Evolutionary conservation across 331 rosid species (phyloP), one percentile per base, ranked within the genome.

Genomic region (Ulmus americana): DNA sequence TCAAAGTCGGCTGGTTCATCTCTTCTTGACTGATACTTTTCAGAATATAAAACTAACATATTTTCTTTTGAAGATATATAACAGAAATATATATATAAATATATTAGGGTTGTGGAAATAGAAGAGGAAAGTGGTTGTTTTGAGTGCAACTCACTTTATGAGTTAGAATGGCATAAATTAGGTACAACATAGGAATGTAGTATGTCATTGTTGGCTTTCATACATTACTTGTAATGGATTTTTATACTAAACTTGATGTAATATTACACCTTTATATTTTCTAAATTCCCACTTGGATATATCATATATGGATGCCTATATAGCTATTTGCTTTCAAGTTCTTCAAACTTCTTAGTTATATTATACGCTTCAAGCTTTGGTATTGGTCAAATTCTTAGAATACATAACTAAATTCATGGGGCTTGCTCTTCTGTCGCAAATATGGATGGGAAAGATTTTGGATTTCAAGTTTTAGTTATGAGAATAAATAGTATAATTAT

Each of bases 61-160:
- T 28, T 28, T 28, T 28, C 35, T 28, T 28, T 28, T 28, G 35
- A 28, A 28, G 35, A 28, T 28, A 28, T 2, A 28, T 28, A 28
- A 28, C 35, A 2, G 4, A 18, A 16, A 59, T 68, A 67, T 45
- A 59, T 6, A 67, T 18, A 49, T 51, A 71, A 38, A 65, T 40
- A 42, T 63, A 53, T 56, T 53, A 50, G 58, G 67, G 61, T 16
- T 59, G 67, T 48, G 55, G 56, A 72, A 65, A 28, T 28, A 61
- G 59, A 63, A 74, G 14, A 40, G 67, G 11, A 52, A 53, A 38
- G 69, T 58, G 71, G 58, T 63, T 61, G 65, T 61, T 15, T 88
- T 83, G 95, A 85, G 95, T 85, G 82, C 83, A 85, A 77, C 80
- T 79, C 83, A 85, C 87, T 79, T 78, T 72, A 77, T 22, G n/a